Conservation (phyloP, 176 grass and related monocot species). For the Saccharum spontaneum region DNA sequence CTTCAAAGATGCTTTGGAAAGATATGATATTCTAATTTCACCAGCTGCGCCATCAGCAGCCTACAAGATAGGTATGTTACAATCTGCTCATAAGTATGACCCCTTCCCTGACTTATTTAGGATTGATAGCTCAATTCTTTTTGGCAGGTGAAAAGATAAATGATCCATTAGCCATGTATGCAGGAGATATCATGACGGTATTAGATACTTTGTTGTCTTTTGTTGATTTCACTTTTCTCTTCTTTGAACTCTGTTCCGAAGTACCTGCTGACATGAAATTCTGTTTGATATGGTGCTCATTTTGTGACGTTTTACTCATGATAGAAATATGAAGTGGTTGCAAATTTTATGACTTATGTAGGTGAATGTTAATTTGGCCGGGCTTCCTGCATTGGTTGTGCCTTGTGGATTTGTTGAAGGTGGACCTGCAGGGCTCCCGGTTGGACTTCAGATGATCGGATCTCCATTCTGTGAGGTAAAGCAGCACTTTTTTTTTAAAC, state of each 20-base stretch:
- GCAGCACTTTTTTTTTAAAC: not conserved
- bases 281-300: not conserved
- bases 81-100: constrained; percentile 4
- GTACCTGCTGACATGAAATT: not conserved
- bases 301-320: not conserved
- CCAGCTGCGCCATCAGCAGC: constrained; percentile 92
- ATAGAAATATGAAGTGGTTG: not conserved
- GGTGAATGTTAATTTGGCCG: constrained; percentile 96
- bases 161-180: constrained; percentile 94
- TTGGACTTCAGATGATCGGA: constrained; percentile 92
- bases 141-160: constrained; percentile 90
- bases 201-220: not conserved
- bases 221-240: constrained; percentile 10
- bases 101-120: constrained; percentile 22
- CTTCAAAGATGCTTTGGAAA: constrained; percentile 81
- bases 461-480: constrained; percentile 75
- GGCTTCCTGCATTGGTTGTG: constrained; percentile 81
- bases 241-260: not conserved
- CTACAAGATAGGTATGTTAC: constrained; percentile 79
- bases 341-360: constrained; percentile 29
- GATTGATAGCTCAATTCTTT: not conserved
- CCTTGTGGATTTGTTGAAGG: constrained; percentile 90
- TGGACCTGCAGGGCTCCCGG: constrained; percentile 69
- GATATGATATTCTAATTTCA: constrained; percentile 82
- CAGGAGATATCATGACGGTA: constrained; percentile 99